Evolutionary conservation across 1,284 basidiomycete species (phyloP).

Genomic region (Apiotrichum gamsii): DNA sequence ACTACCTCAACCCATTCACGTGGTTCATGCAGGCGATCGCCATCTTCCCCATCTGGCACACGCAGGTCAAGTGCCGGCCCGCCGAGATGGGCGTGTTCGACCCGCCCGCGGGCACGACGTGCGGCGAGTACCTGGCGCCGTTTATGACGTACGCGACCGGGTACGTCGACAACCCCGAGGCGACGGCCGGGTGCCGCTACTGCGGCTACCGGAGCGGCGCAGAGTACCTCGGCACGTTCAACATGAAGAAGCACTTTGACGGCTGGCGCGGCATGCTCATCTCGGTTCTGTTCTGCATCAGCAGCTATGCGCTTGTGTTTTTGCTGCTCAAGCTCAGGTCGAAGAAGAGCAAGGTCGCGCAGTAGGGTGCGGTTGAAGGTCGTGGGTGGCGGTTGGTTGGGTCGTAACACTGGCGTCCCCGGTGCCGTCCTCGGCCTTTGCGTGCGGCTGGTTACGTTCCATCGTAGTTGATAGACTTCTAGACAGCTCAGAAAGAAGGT

Average conservation of each 20-base stretch:
- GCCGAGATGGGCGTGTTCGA: slow-evolving; percentile 38
- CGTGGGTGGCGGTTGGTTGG: no score
- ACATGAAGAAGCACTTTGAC: slow-evolving; percentile 25
- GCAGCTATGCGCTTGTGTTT: slow-evolving; percentile 31
- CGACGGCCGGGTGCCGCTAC: slow-evolving; percentile 32
- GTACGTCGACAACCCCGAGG: slow-evolving; percentile 31
- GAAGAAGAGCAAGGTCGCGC: slow-evolving; percentile 33
- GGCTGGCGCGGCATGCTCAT: slow-evolving; percentile 38
- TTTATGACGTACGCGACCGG: slow-evolving; percentile 25
- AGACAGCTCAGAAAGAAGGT: no score
- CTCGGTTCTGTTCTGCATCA: slow-evolving; percentile 26
- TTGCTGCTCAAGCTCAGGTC: slow-evolving; percentile 32
- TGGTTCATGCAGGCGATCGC: slow-evolving; percentile 35
- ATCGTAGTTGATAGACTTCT: no score
- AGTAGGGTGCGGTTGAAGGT: no score
- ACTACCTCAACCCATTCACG: slow-evolving; percentile 38
- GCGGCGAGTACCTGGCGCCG: slow-evolving; percentile 29
- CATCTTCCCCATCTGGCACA: slow-evolving; percentile 28
- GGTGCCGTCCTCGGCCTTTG: no score
- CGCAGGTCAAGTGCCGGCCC: slow-evolving; percentile 30
- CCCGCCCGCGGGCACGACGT: slow-evolving; percentile 39
- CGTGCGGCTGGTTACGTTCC: no score
- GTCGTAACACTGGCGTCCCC: no score
- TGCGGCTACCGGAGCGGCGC: slow-evolving; percentile 32
- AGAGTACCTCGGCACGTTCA: slow-evolving; percentile 35